phyloP scores from a whole-genome alignment of 768 basidiomycete genomes.

The Holtermannia corniformis region DNA sequence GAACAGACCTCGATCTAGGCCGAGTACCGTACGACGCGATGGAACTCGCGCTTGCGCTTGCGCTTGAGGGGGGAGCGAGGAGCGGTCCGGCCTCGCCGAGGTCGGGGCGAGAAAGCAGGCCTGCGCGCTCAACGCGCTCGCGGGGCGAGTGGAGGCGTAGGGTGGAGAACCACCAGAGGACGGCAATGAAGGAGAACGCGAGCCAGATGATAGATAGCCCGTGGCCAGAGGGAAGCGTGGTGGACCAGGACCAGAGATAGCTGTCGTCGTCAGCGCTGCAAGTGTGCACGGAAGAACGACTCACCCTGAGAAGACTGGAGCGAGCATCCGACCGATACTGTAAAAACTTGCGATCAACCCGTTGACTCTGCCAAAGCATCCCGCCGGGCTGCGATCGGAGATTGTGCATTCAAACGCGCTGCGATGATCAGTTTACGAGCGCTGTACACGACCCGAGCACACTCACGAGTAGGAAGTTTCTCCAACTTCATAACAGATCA shows the following conservation, averaged over 20 bases:
- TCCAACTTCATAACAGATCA: neutral
- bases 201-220: neutral
- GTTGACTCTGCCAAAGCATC: conserved; percentile 2
- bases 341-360: neutral
- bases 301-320: neutral
- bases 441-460: neutral
- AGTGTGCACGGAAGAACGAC: neutral
- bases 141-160: conserved; percentile 1
- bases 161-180: neutral
- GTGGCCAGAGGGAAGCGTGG: neutral
- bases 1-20: no score
- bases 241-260: neutral
- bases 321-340: conserved; percentile 1
- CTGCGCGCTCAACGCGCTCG: neutral
- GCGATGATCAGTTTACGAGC: neutral
- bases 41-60: no score
- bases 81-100: neutral
- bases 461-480: conserved; percentile 1
- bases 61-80: no score
- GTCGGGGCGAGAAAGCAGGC: neutral
- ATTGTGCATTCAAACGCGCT: neutral
- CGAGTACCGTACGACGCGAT: no score
- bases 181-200: neutral
- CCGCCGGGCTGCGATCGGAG: neutral
- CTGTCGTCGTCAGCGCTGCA: neutral